Conservation (phyloP, 2,329 filamentous ascomycete species). For the Endoconidiophora laricicola region DNA sequence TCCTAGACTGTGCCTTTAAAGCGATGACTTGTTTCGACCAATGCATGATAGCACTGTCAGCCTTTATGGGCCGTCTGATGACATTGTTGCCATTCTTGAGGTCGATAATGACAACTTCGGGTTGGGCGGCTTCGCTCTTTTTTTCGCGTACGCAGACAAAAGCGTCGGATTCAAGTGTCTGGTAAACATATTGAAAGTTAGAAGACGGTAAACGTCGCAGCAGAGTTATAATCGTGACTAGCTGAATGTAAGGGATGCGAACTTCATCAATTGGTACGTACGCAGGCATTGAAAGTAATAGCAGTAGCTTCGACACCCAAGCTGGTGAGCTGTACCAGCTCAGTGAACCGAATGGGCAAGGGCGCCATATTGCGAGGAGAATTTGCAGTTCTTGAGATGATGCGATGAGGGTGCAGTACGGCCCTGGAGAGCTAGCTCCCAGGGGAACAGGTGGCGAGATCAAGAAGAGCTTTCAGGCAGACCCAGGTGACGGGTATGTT, state of each 20-base stretch:
- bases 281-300: conserved; percentile 69
- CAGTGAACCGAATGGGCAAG: conserved; percentile 83
- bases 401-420: background rate
- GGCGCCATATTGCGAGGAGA: conserved; percentile 34
- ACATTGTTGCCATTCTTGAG: conserved; percentile 96
- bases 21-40: conserved; percentile 93
- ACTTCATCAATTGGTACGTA: conserved; percentile 27
- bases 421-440: conserved; percentile 12
- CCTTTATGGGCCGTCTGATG: conserved; percentile 88
- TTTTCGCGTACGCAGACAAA: conserved; percentile 96
- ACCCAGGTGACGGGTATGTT: conserved; percentile 1
- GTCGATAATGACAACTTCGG: conserved; percentile 93
- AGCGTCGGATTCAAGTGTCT: conserved; percentile 96
- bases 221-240: no score
- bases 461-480: conserved; percentile 10
- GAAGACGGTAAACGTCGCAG: conserved; percentile 11
- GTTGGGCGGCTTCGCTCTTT: conserved; percentile 64
- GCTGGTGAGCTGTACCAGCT: conserved; percentile 55
- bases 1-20: conserved; percentile 82
- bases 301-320: conserved; percentile 30
- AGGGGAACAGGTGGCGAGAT: conserved; percentile 11
- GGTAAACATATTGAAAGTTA: conserved; percentile 3
- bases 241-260: background rate
- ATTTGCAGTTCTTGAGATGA: background rate
- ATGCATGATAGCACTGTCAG: conserved; percentile 99